A percentile compares a stretch with the other conserved stretches of the same genome.
These are phyloP conservation scores for Dactylis glomerata DNA, from an alignment of 176 grass and related monocot genomes.

Conservation along the genomic window DNA sequence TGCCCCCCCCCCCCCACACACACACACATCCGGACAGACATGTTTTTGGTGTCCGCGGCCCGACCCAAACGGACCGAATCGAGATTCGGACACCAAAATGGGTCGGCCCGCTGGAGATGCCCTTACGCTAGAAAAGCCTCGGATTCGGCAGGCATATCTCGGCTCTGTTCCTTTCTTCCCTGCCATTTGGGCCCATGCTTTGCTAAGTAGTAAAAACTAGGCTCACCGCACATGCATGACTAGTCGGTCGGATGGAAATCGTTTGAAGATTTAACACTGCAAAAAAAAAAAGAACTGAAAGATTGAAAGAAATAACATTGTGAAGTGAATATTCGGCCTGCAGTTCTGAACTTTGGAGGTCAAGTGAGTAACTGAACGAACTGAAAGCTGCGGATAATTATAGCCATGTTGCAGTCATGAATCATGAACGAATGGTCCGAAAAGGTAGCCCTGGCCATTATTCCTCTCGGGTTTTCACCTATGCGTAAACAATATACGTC, in stretches of 20 bases:
- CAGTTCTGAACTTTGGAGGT: background rate
- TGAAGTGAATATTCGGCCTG: background rate
- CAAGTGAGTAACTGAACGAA: background rate
- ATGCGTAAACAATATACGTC: background rate
- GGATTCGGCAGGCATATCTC: constrained; percentile 5
- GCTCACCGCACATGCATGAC: background rate
- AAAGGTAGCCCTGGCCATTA: too few relatives aligned
- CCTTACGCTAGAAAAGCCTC: background rate
- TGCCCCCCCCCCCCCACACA: too few relatives aligned
- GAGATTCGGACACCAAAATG: too few relatives aligned
- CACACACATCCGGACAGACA: too few relatives aligned
- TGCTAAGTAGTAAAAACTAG: background rate
- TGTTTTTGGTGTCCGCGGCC: too few relatives aligned
- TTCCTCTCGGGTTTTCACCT: background rate
- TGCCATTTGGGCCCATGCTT: background rate
- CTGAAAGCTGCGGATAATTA: background rate
- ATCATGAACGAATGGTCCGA: constrained; percentile 9
- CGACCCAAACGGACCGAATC: too few relatives aligned
- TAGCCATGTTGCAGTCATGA: background rate
- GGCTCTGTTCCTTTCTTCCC: background rate
- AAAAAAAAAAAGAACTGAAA: too few relatives aligned
- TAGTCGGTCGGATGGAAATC: background rate
- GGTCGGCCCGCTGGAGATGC: too few relatives aligned
- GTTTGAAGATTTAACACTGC: too few relatives aligned
- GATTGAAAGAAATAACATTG: too few relatives aligned